Conservation (phyloP, 176 grass and related monocot species). For the Triticum turgidum region DNA sequence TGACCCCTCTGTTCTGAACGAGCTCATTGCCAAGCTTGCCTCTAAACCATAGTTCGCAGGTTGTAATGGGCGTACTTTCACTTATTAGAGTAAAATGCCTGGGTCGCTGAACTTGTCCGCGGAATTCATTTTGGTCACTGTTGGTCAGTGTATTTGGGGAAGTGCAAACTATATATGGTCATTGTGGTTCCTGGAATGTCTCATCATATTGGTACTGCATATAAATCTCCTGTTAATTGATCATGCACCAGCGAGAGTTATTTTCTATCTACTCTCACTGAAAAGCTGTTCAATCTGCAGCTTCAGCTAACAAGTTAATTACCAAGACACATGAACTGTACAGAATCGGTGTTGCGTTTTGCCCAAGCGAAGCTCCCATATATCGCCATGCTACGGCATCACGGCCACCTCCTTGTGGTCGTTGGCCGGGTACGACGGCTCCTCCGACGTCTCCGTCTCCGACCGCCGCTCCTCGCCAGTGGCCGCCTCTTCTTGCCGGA, state of each 20-base stretch:
- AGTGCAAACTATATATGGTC: too few relatives aligned
- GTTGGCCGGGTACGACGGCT: conserved; percentile 42
- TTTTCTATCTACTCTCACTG: neutral
- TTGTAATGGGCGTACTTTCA: too few relatives aligned
- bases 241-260: too few relatives aligned
- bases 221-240: neutral
- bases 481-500: conserved; percentile 35
- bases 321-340: conserved; percentile 16
- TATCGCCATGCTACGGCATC: neutral
- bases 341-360: neutral
- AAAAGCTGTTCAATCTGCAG: neutral
- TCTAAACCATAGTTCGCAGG: too few relatives aligned
- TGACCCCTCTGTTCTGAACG: too few relatives aligned
- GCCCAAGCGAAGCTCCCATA: neutral
- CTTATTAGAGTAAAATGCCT: too few relatives aligned
- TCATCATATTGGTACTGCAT: too few relatives aligned
- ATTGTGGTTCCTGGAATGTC: neutral
- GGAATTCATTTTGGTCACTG: too few relatives aligned
- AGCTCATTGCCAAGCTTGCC: too few relatives aligned
- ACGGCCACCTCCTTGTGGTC: conserved; percentile 44
- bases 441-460: neutral
- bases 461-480: conserved; percentile 43
- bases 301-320: neutral
- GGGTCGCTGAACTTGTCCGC: too few relatives aligned
- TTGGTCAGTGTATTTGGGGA: too few relatives aligned